Evolutionary conservation across 2,329 filamentous ascomycete genomes (phyloP).

Genomic region (Fusarium anthophilum): DNA sequence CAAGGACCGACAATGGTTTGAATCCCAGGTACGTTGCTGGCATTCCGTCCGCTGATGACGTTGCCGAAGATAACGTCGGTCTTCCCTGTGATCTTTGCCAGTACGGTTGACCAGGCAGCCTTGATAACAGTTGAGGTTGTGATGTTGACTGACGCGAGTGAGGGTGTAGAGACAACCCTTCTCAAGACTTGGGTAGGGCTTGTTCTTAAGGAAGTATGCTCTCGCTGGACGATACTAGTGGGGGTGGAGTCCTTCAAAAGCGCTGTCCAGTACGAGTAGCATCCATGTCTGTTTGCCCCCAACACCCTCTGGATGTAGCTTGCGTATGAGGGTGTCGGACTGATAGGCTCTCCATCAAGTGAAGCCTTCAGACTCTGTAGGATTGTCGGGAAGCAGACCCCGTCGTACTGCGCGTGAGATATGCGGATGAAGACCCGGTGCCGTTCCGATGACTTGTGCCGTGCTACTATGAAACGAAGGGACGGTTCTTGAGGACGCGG

Average conservation of each 20-base stretch:
- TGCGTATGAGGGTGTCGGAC: not conserved
- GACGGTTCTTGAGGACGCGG: not conserved
- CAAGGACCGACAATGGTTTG: slow-evolving; percentile 29
- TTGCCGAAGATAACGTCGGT: slow-evolving; percentile 38
- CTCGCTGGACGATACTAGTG: slow-evolving; percentile 2
- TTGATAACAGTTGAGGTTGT: slow-evolving; percentile 54
- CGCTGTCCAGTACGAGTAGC: slow-evolving; percentile 19
- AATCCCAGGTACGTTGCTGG: not conserved
- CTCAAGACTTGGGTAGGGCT: slow-evolving; percentile 3
- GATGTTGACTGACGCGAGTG: slow-evolving; percentile 29
- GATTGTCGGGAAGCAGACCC: slow-evolving; percentile 23
- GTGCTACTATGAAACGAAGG: slow-evolving; percentile 12
- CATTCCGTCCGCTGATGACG: slow-evolving; percentile 29
- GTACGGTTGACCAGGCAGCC: slow-evolving; percentile 55
- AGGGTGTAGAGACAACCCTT: slow-evolving; percentile 1
- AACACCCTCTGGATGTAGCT: slow-evolving; percentile 4
- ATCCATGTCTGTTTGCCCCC: not conserved
- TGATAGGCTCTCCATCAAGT: slow-evolving; percentile 10
- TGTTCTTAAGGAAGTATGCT: not conserved
- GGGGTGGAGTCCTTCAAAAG: slow-evolving; percentile 12
- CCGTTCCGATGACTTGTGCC: not conserved
- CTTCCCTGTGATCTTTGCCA: slow-evolving; percentile 49
- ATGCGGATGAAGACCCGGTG: slow-evolving; percentile 26
- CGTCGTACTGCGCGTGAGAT: slow-evolving; percentile 31
- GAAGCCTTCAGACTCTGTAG: slow-evolving; percentile 5